Conservation (phyloP, 768 basidiomycete species). For the Paxillus involutus region DNA sequence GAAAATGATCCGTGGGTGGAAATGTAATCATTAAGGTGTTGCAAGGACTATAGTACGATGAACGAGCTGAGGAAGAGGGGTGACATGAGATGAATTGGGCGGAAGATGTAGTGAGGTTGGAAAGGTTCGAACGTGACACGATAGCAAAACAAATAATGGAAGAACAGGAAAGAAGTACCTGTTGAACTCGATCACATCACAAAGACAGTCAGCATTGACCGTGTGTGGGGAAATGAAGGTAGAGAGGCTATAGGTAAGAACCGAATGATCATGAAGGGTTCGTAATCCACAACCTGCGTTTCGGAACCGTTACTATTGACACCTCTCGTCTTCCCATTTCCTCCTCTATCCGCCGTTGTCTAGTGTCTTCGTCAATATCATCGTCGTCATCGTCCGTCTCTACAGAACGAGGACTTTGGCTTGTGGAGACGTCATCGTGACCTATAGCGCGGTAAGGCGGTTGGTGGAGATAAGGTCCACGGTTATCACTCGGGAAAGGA, state of each 20-base stretch:
- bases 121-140: slow-evolving; percentile 11
- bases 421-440: slow-evolving; percentile 41
- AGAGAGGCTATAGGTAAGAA: neutral
- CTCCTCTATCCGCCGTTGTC: slow-evolving; percentile 75
- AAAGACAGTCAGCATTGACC: slow-evolving; percentile 23
- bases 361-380: slow-evolving; percentile 71
- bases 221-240: slow-evolving; percentile 10
- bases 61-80: neutral
- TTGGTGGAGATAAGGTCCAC: slow-evolving; percentile 69
- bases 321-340: slow-evolving; percentile 83
- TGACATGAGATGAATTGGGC: neutral
- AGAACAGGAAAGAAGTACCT: slow-evolving; percentile 1
- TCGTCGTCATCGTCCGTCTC: slow-evolving; percentile 65
- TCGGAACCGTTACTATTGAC: slow-evolving; percentile 76
- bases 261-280: slow-evolving; percentile 52
- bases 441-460: slow-evolving; percentile 54
- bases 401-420: slow-evolving; percentile 45
- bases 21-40: slow-evolving; percentile 23
- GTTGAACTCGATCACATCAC: slow-evolving; percentile 11
- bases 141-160: slow-evolving; percentile 16
- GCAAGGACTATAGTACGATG: slow-evolving; percentile 28
- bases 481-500: slow-evolving; percentile 43
- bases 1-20: slow-evolving; percentile 30
- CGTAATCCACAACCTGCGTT: slow-evolving; percentile 69
- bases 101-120: slow-evolving; percentile 6